These are phyloP conservation scores for Dissophora ornata DNA, from an alignment of 192 early-diverging fungal genomes.

Conservation along the genomic window DNA sequence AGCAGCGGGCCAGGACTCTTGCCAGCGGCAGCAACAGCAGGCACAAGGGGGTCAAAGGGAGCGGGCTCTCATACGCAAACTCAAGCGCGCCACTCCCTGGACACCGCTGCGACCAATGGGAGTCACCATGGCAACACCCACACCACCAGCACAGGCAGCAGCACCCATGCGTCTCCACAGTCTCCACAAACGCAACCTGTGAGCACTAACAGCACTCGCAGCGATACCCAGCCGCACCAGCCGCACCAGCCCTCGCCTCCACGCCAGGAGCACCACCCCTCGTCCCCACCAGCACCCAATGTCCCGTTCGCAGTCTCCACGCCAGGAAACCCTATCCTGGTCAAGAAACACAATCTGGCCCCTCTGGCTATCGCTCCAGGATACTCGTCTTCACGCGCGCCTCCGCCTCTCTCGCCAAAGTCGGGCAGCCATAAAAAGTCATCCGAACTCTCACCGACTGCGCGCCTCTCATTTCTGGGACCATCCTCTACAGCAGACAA, in stretches of 20 bases:
- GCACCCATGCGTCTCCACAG: too few species aligned
- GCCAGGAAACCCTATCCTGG: constrained; percentile 49
- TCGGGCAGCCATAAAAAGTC: constrained; percentile 12
- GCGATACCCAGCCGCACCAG: constrained; percentile 1
- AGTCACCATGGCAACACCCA: constrained; percentile 9
- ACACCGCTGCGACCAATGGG: constrained; percentile 26
- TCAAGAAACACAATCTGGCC: constrained; percentile 30
- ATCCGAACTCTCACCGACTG: constrained; percentile 29
- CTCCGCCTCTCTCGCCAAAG: constrained; percentile 13
- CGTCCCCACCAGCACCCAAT: constrained; percentile 24
- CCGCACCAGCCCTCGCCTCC: constrained; percentile 14
- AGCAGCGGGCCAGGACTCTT: too few species aligned
- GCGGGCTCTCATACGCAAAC: constrained; percentile 28
- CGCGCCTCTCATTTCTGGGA: constrained; percentile 35
- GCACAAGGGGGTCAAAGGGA: constrained; percentile 4
- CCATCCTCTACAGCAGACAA: constrained; percentile 8
- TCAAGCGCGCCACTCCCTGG: constrained; percentile 13
- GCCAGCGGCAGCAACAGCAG: neutral
- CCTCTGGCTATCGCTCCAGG: constrained; percentile 18
- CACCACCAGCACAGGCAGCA: constrained; percentile 7
- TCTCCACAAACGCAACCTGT: neutral
- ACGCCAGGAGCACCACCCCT: neutral
- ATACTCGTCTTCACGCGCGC: neutral
- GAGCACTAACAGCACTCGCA: neutral
- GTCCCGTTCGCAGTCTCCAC: constrained; percentile 47